A percentile compares a stretch with the other conserved stretches of the same genome.
These are phyloP conservation scores for Purpureocillium lavendulum DNA, from an alignment of 2,329 filamentous ascomycete genomes.

Conservation along the genomic window DNA sequence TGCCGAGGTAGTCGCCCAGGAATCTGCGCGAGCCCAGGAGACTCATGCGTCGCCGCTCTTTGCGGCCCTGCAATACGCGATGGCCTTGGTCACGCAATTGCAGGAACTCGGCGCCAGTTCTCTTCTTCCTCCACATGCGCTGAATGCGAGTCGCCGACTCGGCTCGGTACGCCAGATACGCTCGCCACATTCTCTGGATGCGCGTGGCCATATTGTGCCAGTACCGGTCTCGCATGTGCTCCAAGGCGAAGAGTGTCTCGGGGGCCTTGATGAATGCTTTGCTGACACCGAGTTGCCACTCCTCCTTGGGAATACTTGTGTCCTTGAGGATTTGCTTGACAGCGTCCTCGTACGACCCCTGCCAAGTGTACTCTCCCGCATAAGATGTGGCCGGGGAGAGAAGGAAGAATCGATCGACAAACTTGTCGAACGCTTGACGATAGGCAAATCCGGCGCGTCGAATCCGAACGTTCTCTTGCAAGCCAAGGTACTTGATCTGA, in stretches of 20 bases:
- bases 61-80: slow-evolving; percentile 69
- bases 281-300: slow-evolving; percentile 93
- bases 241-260: slow-evolving; percentile 90
- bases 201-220: slow-evolving; percentile 99
- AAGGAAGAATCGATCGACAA: slow-evolving; percentile 94
- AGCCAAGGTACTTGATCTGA: slow-evolving; percentile 96
- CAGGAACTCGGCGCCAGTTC: slow-evolving; percentile 80
- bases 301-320: slow-evolving; percentile 87
- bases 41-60: slow-evolving; percentile 87
- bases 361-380: slow-evolving; percentile 95
- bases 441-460: slow-evolving; percentile 94
- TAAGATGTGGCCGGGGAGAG: slow-evolving; percentile 92
- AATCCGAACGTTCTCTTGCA: slow-evolving; percentile 99
- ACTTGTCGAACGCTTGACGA: slow-evolving; percentile 95
- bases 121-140: slow-evolving; percentile 90
- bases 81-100: slow-evolving; percentile 85
- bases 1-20: slow-evolving; percentile 87
- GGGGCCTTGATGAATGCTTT: slow-evolving; percentile 98
- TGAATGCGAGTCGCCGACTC: slow-evolving; percentile 94
- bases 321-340: slow-evolving; percentile 92
- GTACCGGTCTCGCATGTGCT: slow-evolving; percentile 95
- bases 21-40: slow-evolving; percentile 86
- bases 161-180: slow-evolving; percentile 83
- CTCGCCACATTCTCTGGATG: slow-evolving; percentile 95
- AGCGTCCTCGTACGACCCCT: slow-evolving; percentile 77